Base-by-base conservation (phyloP, 148 eudicot genomes). In the Chenopodium album region DNA sequence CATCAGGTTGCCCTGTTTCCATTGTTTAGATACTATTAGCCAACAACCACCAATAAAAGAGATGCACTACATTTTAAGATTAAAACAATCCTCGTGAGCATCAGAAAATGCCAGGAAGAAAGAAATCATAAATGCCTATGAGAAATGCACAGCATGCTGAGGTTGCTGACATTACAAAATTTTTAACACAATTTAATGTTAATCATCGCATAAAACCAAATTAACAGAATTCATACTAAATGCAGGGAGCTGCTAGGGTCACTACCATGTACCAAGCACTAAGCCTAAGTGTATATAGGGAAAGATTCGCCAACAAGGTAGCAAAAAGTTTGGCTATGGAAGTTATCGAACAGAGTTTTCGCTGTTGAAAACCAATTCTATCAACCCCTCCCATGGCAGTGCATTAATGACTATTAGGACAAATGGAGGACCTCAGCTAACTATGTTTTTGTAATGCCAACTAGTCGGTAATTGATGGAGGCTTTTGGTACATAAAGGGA, bases 1-100 rank as follows among this genome's bases (percentile, higher is more conserved):
- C 89, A 11, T 88, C 97, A 11, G 95, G 88, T 77, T 89, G 81
- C 79, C 95, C 98, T 94, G 91, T 34, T 82, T 74, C 12, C 46
- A 23, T 5, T 8, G 28, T 76, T 69, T 23, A 78, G 7, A 31
- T 28, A 50, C 50, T 20, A 50, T 63, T 63, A 73, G 60, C 47
- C 44, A 56, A 9, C 23, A 14, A 41, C 4, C 37, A 64, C 9
- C 41, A 71, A 11, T 29, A 69, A 0, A 47, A n/a, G 4, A 12
- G 16, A 16, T 7, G 41, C 37, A 13, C 22, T 8, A 71, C 48
- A 68, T 56, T 17, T 19, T 56, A 17, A 56, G 62, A 56, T 19
- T 56, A 56, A 0, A 56, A 14, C 62, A 56, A 13, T 56, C 62
- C 62, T 4, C 4, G 62, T 14, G 62, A 56, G 17, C 22, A 56